Percentiles rank a stretch among this genome's conserved stretches.
phyloP scores from a whole-genome alignment of 208 protist genomes.

The Herpetomonas tarakana region DNA sequence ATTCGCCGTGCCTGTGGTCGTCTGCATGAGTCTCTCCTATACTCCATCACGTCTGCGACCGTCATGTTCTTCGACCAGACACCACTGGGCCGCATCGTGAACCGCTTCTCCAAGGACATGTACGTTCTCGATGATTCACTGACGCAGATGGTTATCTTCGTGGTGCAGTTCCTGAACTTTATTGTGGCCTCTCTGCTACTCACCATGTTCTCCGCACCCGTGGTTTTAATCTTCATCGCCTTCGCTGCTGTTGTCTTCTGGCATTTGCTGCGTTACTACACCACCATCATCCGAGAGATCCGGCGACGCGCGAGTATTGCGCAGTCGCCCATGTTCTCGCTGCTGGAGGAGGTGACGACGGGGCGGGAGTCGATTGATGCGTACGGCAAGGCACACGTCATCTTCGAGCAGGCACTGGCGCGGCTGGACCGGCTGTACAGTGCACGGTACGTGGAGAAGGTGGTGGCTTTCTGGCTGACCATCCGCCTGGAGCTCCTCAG shows the following conservation, averaged over 20 bases:
- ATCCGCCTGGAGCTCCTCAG: conserved; percentile 87
- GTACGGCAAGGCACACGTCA: conserved; percentile 34
- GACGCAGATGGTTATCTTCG: conserved; percentile 33
- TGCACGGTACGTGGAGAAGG: conserved; percentile 37
- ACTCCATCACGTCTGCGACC: conserved; percentile 34
- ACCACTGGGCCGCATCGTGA: conserved; percentile 67
- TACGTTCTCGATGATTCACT: conserved; percentile 76
- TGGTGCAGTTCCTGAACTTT: conserved; percentile 11
- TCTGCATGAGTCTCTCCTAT: conserved; percentile 20
- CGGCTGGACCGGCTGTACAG: conserved; percentile 49
- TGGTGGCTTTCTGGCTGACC: conserved; percentile 81
- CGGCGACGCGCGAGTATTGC: conserved; percentile 83
- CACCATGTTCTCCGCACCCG: conserved; percentile 14
- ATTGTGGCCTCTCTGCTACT: conserved; percentile 26
- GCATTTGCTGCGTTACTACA: conserved; percentile 87
- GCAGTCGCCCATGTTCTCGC: conserved; percentile 90
- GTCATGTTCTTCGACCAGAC: conserved; percentile 57
- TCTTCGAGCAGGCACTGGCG: conserved; percentile 27
- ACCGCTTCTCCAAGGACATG: conserved; percentile 77
- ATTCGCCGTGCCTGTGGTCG: conserved; percentile 5
- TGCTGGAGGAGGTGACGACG: conserved; percentile 89
- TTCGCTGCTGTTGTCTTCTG: conserved; percentile 52
- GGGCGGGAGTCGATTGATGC: conserved; percentile 84
- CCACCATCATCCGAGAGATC: conserved; percentile 75
- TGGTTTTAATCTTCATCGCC: conserved; percentile 29